Evolutionary conservation across 176 grass and related monocot genomes (phyloP), one percentile per base, ranked within the genome.

Genomic region (Luzula sylvatica): DNA sequence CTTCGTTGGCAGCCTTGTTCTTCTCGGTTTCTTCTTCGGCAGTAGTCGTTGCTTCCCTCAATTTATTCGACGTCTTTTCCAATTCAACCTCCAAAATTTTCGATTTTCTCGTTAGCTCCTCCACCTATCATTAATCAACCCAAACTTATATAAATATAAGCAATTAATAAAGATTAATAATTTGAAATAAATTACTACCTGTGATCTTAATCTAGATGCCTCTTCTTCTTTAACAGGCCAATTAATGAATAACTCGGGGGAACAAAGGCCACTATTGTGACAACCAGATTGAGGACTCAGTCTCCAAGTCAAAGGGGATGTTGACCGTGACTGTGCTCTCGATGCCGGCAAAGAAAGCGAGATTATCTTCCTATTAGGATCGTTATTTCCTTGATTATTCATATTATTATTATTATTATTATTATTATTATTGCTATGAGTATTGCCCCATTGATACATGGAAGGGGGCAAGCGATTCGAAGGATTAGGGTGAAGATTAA

Each of bases 1-100:
- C 76, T 80, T 90, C 76, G 39, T 72, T 74, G 38, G 80, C 80
- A 67, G 80, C 72, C 44, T 77, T 84, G 72, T 77, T 80, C 53
- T 84, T 90, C 6, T 49, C 46, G 28, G 46, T 77, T 73, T 90
- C 68, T 66, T 70, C 76, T 42, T 51, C 48, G 53, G 63, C 75
- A 26, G 48, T 56, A 41, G 55, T 25, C 38, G 40, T 68, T 40
- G 75, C 63, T 29, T 73, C 85, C 55, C 48, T 69, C 58, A 89
- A 70, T 42, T 65, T 58, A 60, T 56, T 69, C 57, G 65, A 72
- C 65, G 72, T 59, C 66, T 56, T 74, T 20, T 66, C 58, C 65
- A 90, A 56, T 77, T 83, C 61, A 38, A 50, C 63, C 79, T 90
- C 72, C 68, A 80, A 70, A 80, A 77, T 46, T 52, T 80, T 30